Evolutionary conservation across 371 early-diverging fungal species (phyloP).

Genomic region (Syncephalastrum monosporum): DNA sequence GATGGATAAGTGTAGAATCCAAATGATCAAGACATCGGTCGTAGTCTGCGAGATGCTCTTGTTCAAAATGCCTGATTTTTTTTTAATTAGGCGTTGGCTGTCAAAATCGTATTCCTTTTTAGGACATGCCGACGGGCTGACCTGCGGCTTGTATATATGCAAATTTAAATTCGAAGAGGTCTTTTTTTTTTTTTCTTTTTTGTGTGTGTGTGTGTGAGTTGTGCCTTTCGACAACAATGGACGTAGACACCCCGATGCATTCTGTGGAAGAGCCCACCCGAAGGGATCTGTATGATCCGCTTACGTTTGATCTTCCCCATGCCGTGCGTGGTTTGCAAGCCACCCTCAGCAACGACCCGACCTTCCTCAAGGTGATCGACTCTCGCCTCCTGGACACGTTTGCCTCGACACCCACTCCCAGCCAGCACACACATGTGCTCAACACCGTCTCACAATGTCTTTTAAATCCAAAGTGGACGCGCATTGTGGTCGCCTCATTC

Average conservation of each 20-base stretch:
- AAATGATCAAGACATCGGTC: too few relatives aligned
- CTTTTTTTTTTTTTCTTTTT: not conserved
- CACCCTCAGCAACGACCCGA: not conserved
- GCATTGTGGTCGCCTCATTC: conserved; percentile 53
- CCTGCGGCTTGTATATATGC: too few relatives aligned
- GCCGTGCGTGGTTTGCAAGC: conserved; percentile 26
- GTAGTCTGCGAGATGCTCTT: too few relatives aligned
- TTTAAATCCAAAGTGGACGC: conserved; percentile 34
- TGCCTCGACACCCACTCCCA: conserved; percentile 12
- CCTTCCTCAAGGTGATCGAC: conserved; percentile 9
- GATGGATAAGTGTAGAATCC: too few relatives aligned
- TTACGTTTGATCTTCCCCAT: conserved; percentile 29
- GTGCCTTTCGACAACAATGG: conserved; percentile 3
- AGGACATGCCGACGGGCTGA: too few relatives aligned
- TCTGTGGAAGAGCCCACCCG: conserved; percentile 5
- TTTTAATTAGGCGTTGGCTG: too few relatives aligned
- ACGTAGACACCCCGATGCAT: conserved; percentile 9
- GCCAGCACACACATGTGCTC: conserved; percentile 21
- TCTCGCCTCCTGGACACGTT: conserved; percentile 12
- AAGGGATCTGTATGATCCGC: conserved; percentile 29
- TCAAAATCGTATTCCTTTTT: too few relatives aligned
- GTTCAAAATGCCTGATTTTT: too few relatives aligned
- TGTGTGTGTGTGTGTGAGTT: too few relatives aligned
- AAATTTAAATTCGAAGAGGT: too few relatives aligned
- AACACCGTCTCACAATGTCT: conserved; percentile 36